Conservation (phyloP, 768 basidiomycete species). For the Naematelia encephala region DNA sequence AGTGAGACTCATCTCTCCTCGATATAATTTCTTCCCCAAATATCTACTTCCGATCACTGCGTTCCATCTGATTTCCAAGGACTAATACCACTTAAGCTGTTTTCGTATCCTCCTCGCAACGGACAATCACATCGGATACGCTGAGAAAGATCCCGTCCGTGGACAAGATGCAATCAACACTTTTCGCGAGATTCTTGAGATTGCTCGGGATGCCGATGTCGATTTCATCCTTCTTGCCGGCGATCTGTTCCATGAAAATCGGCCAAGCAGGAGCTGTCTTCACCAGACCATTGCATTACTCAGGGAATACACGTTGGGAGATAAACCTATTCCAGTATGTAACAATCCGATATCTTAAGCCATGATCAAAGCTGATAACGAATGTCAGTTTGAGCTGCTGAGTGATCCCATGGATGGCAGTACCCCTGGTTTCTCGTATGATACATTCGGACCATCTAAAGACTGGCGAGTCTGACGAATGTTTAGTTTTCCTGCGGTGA, state of each 20-base stretch:
- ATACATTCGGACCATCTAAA: constrained; percentile 30
- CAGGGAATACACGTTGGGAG: constrained; percentile 82
- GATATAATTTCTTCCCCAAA: neutral
- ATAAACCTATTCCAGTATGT: constrained; percentile 67
- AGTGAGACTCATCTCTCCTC: constrained; percentile 19
- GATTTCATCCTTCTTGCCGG: constrained; percentile 94
- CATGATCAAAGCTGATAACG: neutral
- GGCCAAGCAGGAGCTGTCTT: constrained; percentile 82
- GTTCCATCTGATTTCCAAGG: neutral
- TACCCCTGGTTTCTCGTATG: constrained; percentile 77
- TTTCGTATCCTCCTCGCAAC: constrained; percentile 78
- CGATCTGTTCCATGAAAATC: constrained; percentile 96
- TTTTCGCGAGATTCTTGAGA: constrained; percentile 86
- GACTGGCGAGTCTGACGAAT: neutral
- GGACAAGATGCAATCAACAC: constrained; percentile 94
- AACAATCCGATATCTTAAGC: neutral
- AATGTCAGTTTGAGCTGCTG: constrained; percentile 67
- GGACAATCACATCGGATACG: constrained; percentile 93
- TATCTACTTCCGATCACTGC: no score
- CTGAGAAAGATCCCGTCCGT: constrained; percentile 88
- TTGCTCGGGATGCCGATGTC: constrained; percentile 76
- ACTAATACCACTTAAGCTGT: constrained; percentile 34
- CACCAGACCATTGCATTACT: constrained; percentile 85
- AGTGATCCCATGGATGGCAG: constrained; percentile 91
- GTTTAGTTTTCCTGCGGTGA: constrained; percentile 84